These are phyloP conservation scores for Arabidopsis suecica DNA, from an alignment of 345 rosid genomes.

Conservation along the genomic window DNA sequence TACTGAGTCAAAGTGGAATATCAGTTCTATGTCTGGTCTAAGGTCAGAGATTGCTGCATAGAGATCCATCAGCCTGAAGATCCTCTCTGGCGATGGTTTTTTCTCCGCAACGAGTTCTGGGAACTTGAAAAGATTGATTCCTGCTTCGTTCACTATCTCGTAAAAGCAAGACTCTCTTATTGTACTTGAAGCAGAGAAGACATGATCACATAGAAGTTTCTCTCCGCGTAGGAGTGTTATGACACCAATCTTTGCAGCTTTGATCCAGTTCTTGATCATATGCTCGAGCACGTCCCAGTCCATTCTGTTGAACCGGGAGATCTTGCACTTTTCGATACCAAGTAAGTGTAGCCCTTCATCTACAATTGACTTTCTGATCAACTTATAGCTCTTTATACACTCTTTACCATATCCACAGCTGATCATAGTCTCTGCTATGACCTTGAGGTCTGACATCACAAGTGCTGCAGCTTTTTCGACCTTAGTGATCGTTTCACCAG, in stretches of 20 bases:
- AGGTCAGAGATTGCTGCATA: slow-evolving; percentile 60
- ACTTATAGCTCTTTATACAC: slow-evolving; percentile 60
- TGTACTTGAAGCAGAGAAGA: slow-evolving; percentile 57
- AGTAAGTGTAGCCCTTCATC: slow-evolving; percentile 68
- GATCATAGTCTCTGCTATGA: slow-evolving; percentile 79
- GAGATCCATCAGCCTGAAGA: slow-evolving; percentile 70
- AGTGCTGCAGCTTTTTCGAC: slow-evolving; percentile 46
- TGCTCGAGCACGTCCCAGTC: slow-evolving; percentile 56
- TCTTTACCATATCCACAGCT: slow-evolving; percentile 74
- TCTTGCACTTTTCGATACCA: slow-evolving; percentile 54
- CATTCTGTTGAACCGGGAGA: slow-evolving; percentile 56
- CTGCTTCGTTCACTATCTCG: slow-evolving; percentile 67
- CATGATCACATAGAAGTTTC: slow-evolving; percentile 67
- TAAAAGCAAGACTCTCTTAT: slow-evolving; percentile 69
- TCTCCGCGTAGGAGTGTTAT: slow-evolving; percentile 67
- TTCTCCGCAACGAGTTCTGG: slow-evolving; percentile 67
- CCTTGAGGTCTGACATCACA: slow-evolving; percentile 64
- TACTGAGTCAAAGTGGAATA: slow-evolving; percentile 64
- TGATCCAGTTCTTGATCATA: slow-evolving; percentile 69
- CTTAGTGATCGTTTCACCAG: slow-evolving; percentile 48
- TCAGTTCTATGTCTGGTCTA: slow-evolving; percentile 66
- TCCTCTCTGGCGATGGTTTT: slow-evolving; percentile 49
- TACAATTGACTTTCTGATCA: slow-evolving; percentile 63
- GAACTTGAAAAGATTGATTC: slow-evolving; percentile 60
- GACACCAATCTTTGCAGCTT: slow-evolving; percentile 64